Percentiles rank a stretch among this genome's conserved stretches.
Conservation (phyloP, 192 early-diverging fungal genomes). For the Coemansia sp. region DNA sequence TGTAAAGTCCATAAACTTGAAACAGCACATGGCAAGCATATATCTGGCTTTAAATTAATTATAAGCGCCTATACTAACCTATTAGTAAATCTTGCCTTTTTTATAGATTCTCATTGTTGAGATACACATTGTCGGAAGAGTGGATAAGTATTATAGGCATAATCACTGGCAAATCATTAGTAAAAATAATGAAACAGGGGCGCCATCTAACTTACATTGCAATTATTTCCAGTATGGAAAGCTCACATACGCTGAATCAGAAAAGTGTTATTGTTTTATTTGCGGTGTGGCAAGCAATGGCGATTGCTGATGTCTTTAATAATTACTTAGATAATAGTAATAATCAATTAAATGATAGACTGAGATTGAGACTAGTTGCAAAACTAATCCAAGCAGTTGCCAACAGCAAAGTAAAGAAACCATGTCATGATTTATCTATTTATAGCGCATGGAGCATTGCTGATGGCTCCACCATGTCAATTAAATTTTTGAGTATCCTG, state of each 20-base stretch:
- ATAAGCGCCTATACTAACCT: not conserved
- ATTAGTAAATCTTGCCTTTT: not conserved
- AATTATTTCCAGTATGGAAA: not conserved
- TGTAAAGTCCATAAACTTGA: not conserved
- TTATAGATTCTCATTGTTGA: not conserved
- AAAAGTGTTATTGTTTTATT: not conserved
- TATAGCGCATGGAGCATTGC: not conserved
- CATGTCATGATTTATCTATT: not conserved
- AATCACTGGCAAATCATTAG: not conserved
- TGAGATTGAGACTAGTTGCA: not conserved
- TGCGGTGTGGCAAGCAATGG: not conserved
- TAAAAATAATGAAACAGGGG: not conserved
- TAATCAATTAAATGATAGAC: not conserved
- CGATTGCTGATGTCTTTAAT: not conserved
- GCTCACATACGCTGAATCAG: not conserved
- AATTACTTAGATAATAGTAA: not conserved
- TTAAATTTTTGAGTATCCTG: not conserved
- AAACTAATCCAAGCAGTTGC: not conserved
- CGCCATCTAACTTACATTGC: not conserved
- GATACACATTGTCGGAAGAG: not conserved
- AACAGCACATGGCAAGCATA: not conserved
- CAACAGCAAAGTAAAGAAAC: not conserved
- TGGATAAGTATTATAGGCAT: not conserved
- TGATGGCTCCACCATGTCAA: not conserved
- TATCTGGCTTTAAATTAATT: not conserved